Conservation (phyloP, 2,329 filamentous ascomycete species). For the Hypomyces perniciosus region DNA sequence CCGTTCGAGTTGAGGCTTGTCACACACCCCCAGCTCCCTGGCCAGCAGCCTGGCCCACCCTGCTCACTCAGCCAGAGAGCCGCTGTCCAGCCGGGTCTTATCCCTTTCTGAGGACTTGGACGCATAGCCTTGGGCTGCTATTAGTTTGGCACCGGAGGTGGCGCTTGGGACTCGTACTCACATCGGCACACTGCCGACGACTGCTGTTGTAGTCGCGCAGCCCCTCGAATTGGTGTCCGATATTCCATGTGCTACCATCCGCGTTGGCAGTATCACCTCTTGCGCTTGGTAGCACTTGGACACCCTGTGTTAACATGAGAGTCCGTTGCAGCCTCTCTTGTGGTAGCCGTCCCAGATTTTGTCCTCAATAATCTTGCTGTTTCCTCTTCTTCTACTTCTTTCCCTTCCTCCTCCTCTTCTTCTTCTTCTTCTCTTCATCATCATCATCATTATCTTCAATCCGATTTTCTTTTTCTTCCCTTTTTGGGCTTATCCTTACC, state of each 20-base stretch:
- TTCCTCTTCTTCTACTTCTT: conserved; percentile 10
- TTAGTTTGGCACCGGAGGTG: neutral
- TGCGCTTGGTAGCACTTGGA: conserved; percentile 23
- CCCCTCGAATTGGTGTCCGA: conserved; percentile 14
- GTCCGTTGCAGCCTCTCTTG: conserved; percentile 32
- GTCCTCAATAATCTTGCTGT: conserved; percentile 11
- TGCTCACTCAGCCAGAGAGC: neutral
- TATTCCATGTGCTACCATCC: conserved; percentile 34
- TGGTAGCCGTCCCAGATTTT: conserved; percentile 19
- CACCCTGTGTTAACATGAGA: conserved; percentile 27
- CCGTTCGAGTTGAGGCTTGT: neutral
- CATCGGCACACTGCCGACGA: conserved; percentile 8
- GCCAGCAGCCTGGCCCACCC: conserved; percentile 6
- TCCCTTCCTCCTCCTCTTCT: conserved; percentile 7
- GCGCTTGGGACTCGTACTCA: conserved; percentile 7
- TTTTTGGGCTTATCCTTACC: neutral
- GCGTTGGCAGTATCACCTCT: conserved; percentile 40
- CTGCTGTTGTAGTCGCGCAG: conserved; percentile 7
- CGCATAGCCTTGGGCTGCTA: neutral
- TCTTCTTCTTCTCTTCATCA: neutral
- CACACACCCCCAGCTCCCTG: conserved; percentile 5
- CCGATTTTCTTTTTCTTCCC: neutral
- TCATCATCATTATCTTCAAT: neutral
- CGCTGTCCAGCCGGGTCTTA: conserved; percentile 2
- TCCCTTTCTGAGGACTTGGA: neutral